Evolutionary conservation across 495 filamentous ascomycete genomes (phyloP).

Genomic region (Poronia punctata): DNA sequence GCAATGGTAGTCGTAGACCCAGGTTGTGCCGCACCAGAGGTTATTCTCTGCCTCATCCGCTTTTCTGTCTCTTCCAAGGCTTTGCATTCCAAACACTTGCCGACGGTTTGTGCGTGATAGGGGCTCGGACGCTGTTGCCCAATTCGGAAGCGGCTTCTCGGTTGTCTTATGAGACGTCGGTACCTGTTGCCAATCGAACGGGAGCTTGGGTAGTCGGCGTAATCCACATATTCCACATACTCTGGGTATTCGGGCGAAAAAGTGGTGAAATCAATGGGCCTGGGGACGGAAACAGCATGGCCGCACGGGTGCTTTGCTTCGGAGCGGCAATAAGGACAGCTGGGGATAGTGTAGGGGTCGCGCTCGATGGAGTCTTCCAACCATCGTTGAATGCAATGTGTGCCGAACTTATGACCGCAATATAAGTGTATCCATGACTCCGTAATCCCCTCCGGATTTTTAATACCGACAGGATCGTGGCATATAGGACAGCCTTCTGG

Average conservation of each 20-base stretch:
- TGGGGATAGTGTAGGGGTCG: constrained; percentile 26
- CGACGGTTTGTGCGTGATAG: constrained; percentile 18
- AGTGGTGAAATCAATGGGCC: constrained; percentile 8
- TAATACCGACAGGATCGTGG: constrained; percentile 31
- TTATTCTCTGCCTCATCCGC: background rate
- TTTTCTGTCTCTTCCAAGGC: constrained; percentile 8
- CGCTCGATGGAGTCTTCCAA: constrained; percentile 26
- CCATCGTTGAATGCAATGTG: constrained; percentile 40
- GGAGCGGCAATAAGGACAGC: constrained; percentile 36
- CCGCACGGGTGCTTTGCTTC: constrained; percentile 33
- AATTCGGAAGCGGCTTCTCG: constrained; percentile 13
- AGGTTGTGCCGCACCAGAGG: too few species aligned
- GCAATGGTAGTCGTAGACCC: too few species aligned
- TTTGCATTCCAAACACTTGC: constrained; percentile 18
- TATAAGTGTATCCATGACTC: constrained; percentile 38
- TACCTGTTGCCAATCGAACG: constrained; percentile 12
- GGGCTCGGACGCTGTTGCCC: constrained; percentile 15
- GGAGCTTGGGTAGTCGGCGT: constrained; percentile 10
- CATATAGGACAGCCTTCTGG: constrained; percentile 45
- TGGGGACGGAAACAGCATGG: constrained; percentile 23
- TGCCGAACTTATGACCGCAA: constrained; percentile 40
- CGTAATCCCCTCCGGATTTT: constrained; percentile 29
- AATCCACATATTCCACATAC: too few species aligned
- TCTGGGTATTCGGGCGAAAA: too few species aligned
- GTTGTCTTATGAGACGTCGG: constrained; percentile 19